A percentile compares a stretch with the other conserved stretches of the same genome.
These are phyloP conservation scores for Fraxinus sp. DNA, from an alignment of 305 asterid species.

Conservation along the genomic window DNA sequence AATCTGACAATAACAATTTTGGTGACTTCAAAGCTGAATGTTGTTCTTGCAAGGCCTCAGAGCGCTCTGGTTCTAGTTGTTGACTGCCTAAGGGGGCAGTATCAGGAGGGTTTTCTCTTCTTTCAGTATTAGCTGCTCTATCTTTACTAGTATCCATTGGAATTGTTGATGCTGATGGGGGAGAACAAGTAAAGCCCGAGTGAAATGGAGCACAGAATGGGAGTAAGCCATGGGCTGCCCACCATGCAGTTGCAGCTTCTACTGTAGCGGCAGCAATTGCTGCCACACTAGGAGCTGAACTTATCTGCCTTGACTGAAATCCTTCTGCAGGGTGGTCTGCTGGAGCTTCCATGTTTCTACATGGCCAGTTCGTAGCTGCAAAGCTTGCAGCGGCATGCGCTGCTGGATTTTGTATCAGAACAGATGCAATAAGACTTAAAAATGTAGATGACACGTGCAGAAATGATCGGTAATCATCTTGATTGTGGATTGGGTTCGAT, in stretches of 20 bases:
- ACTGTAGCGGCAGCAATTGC: slow-evolving; percentile 93
- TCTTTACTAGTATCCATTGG: slow-evolving; percentile 42
- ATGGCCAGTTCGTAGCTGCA: slow-evolving; percentile 78
- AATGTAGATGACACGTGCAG: slow-evolving; percentile 63
- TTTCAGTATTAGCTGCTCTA: slow-evolving; percentile 38
- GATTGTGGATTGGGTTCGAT: slow-evolving; percentile 55
- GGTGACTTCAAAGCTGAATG: slow-evolving; percentile 48
- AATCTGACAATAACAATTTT: slow-evolving; percentile 51
- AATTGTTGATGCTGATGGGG: slow-evolving; percentile 48
- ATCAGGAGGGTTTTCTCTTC: slow-evolving; percentile 41
- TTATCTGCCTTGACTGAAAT: slow-evolving; percentile 42
- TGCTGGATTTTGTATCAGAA: slow-evolving; percentile 79
- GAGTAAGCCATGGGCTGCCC: slow-evolving; percentile 93
- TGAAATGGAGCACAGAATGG: slow-evolving; percentile 78
- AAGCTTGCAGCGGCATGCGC: slow-evolving; percentile 91
- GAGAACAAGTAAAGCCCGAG: slow-evolving; percentile 54
- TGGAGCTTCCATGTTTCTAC: slow-evolving; percentile 47
- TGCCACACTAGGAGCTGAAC: slow-evolving; percentile 63
- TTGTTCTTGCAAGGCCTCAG: slow-evolving; percentile 56
- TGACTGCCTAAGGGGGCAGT: slow-evolving; percentile 40
- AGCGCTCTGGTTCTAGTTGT: slow-evolving; percentile 49
- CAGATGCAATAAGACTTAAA: slow-evolving; percentile 73
- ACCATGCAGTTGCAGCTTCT: slow-evolving; percentile 97
- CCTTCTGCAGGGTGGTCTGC: slow-evolving; percentile 40
- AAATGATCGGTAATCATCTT: slow-evolving; percentile 62